Evolutionary conservation across 495 filamentous ascomycete species (phyloP).

Genomic region (Aspergillus cavernicola): DNA sequence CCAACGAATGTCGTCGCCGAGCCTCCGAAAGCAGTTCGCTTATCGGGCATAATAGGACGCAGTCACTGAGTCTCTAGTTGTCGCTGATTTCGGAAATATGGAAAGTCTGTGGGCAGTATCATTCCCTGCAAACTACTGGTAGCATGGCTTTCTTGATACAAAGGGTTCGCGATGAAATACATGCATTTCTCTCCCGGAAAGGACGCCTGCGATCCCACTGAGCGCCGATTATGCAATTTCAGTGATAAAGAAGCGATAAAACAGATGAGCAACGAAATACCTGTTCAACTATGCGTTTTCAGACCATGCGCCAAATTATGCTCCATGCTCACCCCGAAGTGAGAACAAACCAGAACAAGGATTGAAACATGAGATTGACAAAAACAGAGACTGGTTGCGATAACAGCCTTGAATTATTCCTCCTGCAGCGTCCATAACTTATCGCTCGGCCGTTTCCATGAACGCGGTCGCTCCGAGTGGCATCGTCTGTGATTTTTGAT

Average conservation of each 20-base stretch:
- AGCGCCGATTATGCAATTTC: not conserved
- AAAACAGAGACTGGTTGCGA: too few species aligned
- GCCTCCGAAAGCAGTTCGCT: too few species aligned
- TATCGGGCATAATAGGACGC: too few species aligned
- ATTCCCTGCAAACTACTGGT: too few species aligned
- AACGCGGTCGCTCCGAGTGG: slow-evolving; percentile 42
- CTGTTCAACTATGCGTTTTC: not conserved
- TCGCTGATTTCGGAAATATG: too few species aligned
- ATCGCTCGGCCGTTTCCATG: slow-evolving; percentile 40
- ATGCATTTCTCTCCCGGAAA: too few species aligned
- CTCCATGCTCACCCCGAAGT: not conserved
- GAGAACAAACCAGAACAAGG: not conserved
- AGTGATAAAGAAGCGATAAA: not conserved
- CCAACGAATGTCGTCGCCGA: too few species aligned
- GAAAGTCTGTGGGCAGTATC: too few species aligned
- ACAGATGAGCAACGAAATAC: not conserved
- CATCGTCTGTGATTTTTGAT: slow-evolving; percentile 36
- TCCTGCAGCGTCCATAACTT: slow-evolving; percentile 39
- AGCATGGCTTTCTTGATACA: too few species aligned
- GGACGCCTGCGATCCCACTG: not conserved
- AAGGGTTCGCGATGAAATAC: too few species aligned
- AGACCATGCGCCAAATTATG: not conserved
- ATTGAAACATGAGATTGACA: not conserved
- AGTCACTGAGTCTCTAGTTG: too few species aligned
- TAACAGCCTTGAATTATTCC: too few species aligned